A percentile compares a stretch with the other conserved stretches of the same genome.
Conservation (phyloP, 2,329 filamentous ascomycete species). For the Pseudocercospora vitis region DNA sequence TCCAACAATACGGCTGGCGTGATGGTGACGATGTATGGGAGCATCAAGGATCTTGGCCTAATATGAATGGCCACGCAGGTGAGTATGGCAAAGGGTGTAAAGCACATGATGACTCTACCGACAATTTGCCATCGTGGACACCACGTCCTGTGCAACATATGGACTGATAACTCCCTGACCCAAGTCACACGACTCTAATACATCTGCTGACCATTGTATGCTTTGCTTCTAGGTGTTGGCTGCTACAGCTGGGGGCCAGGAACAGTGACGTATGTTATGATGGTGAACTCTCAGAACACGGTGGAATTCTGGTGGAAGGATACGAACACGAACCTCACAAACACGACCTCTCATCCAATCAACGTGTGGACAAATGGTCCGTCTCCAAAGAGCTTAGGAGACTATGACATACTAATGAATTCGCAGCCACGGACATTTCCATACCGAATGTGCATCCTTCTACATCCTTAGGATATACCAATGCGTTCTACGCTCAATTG, state of each 20-base stretch:
- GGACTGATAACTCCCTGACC: too few relatives aligned
- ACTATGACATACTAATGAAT: background rate
- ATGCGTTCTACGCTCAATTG: constrained; percentile 46
- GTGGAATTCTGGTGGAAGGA: constrained; percentile 50
- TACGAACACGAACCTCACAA: constrained; percentile 38
- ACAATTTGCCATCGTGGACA: too few relatives aligned
- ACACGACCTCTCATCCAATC: constrained; percentile 40
- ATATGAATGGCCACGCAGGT: constrained; percentile 46
- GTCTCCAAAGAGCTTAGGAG: constrained; percentile 6
- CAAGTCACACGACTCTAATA: too few relatives aligned
- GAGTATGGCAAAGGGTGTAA: too few relatives aligned
- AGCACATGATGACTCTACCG: too few relatives aligned
- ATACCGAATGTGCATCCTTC: constrained; percentile 43
- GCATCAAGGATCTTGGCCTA: constrained; percentile 39
- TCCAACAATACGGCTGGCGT: constrained; percentile 46
- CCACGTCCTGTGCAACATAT: too few relatives aligned
- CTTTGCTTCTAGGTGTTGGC: too few relatives aligned
- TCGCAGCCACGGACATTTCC: constrained; percentile 20
- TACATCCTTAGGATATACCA: constrained; percentile 45
- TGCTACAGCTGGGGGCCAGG: constrained; percentile 25
- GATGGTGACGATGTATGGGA: constrained; percentile 41
- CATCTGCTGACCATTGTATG: too few relatives aligned
- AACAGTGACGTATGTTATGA: constrained; percentile 46
- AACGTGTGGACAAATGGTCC: constrained; percentile 41
- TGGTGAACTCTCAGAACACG: constrained; percentile 42